Evolutionary conservation across 192 early-diverging fungal species (phyloP), one percentile per base, ranked within the genome.

Genomic region (Podila verticillata): DNA sequence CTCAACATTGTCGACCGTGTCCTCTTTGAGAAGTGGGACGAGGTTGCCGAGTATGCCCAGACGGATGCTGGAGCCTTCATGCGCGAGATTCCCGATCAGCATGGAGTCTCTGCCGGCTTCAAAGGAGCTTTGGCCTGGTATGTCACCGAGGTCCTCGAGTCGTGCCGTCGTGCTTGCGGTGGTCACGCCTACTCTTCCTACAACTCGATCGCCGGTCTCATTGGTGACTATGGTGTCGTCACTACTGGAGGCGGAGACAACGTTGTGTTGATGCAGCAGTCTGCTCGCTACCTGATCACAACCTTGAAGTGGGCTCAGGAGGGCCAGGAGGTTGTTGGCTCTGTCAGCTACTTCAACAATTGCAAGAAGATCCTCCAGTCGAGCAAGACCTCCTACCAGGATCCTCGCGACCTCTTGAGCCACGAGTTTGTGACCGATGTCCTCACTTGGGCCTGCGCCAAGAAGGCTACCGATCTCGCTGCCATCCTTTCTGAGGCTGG

Each of bases 151-250:
- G 68, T 87, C 10, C 65, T 90, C 8, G 89, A 90, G 58, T 70
- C 61, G 7, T 84, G 82, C 60, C 82, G 89, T 67, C 77, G 89
- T 66, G 75, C 84, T 60, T 83, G 85, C 62, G 91, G 91, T 74
- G 91, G 91, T 29, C 89, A 92, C 60, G 91, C 91, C 7, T 92
- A 90, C 74, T 90, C 89, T 36, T 44, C 85, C 31, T 92, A 92
- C 82, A 92, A 92, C 73, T 85, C 84, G 44, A 91, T 92, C 60
- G 86, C 84, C 13, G 83, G 72, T n/a, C 68, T 86, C 48, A 90
- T 88, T 57, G 85, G 75, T 17, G 90, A 90, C 48, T 92, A 82
- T 75, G 89, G 89, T 47, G 89, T 91, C 22, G 82, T 88, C 48
- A 92, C 91, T 1, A 92, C 91, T 31, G 84, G 84, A 65, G 83